Evolutionary conservation across 2,329 filamentous ascomycete species (phyloP), one percentile per base, ranked within the genome.

Genomic region (Sphaerostilbella broomeana): DNA sequence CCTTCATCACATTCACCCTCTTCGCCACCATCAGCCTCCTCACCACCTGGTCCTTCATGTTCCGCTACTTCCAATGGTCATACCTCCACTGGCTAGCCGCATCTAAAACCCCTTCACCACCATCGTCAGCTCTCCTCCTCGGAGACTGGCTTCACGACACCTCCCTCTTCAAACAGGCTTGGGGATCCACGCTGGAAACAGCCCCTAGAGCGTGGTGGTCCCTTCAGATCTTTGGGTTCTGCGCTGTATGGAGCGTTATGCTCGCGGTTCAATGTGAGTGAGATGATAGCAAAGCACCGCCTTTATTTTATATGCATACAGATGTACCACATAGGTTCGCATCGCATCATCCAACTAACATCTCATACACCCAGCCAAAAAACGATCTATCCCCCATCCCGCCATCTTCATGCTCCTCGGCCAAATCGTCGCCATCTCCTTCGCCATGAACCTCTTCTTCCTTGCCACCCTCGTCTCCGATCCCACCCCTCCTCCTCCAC

Each of bases 321-420:
- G n/a, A n/a, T n/a, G n/a, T n/a, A n/a, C n/a, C n/a, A n/a, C n/a
- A n/a, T n/a, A n/a, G n/a, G n/a, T n/a, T n/a, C n/a, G n/a, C n/a
- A n/a, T n/a, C n/a, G n/a, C n/a, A n/a, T n/a, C n/a, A n/a, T n/a
- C n/a, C 25, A 21, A 11, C 3, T 19, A 13, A 30, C 28, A 2
- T 22, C 28, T 29, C 19, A 12, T 22, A 4, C 12, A 7, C 12
- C 3, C 18, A 52, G 51, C 44, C 19, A 42, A 42, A 9, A 51
- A 41, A 33, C 38, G 43, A 11, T 35, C 15, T 1, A 51, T 55
- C 13, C 42, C 49, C 0, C 44, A 49, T 18, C 20, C 42, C n/a
- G 55, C 52, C 52, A 22, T 40, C 2, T 56, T 56, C 10, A 47
- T 56, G 45, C 45, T 56, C 2, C 48, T 57, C 0, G 52, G 53